phyloP scores from a whole-genome alignment of 345 rosid species.

The Moricandia arvensis region DNA sequence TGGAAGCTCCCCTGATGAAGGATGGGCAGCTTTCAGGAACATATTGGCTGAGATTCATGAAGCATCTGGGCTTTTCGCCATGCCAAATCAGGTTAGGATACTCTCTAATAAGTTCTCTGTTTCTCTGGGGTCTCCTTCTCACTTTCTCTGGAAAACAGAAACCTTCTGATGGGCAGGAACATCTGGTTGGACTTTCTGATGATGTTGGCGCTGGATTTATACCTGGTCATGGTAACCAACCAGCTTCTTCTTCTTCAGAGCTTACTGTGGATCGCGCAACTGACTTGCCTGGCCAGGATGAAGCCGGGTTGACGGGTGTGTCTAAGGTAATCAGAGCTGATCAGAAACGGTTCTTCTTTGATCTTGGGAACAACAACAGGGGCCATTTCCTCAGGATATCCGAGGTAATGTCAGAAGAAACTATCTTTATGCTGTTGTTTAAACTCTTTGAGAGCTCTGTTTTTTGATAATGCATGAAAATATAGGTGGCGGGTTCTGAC shows the following conservation, averaged over 20 bases:
- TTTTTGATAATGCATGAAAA: constrained; percentile 1
- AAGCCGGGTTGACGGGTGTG: constrained; percentile 54
- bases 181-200: constrained; percentile 84
- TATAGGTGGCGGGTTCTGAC: constrained; percentile 92
- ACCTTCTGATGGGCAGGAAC: constrained; percentile 69
- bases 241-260: constrained; percentile 65
- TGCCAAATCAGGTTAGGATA: constrained; percentile 62
- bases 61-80: constrained; percentile 65
- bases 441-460: neutral
- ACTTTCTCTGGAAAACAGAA: constrained; percentile 46
- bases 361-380: constrained; percentile 90
- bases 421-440: neutral
- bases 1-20: constrained; percentile 84
- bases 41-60: constrained; percentile 87
- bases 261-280: constrained; percentile 64
- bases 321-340: constrained; percentile 91
- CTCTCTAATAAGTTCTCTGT: neutral
- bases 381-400: constrained; percentile 97
- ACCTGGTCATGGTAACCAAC: constrained; percentile 84
- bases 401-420: constrained; percentile 50
- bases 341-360: constrained; percentile 93
- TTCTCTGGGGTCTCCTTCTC: constrained; percentile 16
- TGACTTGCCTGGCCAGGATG: constrained; percentile 75
- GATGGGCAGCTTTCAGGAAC: constrained; percentile 96
- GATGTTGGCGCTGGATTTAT: constrained; percentile 99